Evolutionary conservation across 306 rosid genomes (phyloP).

Genomic region (Trichosanthes truncata): DNA sequence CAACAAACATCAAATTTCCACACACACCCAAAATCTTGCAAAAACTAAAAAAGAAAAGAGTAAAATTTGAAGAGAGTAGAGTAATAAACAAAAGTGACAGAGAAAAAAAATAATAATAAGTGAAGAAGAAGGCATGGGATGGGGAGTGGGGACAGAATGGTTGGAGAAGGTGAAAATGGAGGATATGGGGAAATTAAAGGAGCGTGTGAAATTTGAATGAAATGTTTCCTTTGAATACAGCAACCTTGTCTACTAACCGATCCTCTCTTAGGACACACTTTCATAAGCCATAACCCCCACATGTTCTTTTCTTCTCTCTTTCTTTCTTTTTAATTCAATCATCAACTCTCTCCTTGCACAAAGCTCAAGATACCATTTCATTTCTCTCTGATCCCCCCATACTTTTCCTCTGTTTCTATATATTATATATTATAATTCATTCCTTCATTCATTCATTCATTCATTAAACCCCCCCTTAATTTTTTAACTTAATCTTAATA

Average conservation of each 20-base stretch:
- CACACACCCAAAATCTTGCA: too few species aligned
- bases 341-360: constrained; percentile 28
- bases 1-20: too few species aligned
- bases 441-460: neutral
- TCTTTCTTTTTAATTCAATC: constrained; percentile 23
- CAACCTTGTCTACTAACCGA: constrained; percentile 54
- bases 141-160: constrained; percentile 56
- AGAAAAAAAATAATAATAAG: neutral
- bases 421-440: neutral
- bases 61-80: constrained; percentile 9
- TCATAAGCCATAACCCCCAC: constrained; percentile 2
- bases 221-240: constrained; percentile 61
- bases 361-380: constrained; percentile 30
- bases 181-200: constrained; percentile 51
- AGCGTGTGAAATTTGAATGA: constrained; percentile 41
- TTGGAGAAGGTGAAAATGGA: constrained; percentile 38
- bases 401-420: constrained; percentile 17
- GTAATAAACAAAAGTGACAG: neutral
- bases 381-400: too few species aligned
- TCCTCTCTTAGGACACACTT: constrained; percentile 48
- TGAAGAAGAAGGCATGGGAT: constrained; percentile 8
- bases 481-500: neutral
- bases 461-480: neutral
- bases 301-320: constrained; percentile 23
- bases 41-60: neutral